Evolutionary conservation across 1,284 basidiomycete genomes (phyloP), one percentile per base, ranked within the genome.

Genomic region (Trametes polyzona): DNA sequence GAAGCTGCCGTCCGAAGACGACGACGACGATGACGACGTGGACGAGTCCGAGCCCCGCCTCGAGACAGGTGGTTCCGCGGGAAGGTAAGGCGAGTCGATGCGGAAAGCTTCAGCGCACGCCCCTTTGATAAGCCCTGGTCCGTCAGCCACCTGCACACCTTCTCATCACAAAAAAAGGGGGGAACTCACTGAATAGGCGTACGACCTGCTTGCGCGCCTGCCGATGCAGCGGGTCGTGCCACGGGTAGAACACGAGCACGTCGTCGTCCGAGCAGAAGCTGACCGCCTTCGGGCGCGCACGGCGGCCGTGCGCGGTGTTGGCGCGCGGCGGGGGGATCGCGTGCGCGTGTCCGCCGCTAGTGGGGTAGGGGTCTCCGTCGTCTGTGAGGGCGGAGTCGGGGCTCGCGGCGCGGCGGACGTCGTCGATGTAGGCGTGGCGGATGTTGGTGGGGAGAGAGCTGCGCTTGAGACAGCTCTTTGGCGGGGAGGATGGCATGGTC

Each of bases 381-480:
- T 21, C 32, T 33, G 19, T 40, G 39, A 41, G 33, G 27, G 27
- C 12, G 42, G 26, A 12, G 7, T n/a, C 29, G 19, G 29, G 32
- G 41, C 37, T 26, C 19, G 27, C 36, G 29, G 5, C 3, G 26
- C 24, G 33, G 11, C 10, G 33, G 32, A 17, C 30, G 41, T 26
- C 42, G 23, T 48, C 53, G 46, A 55, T n/a, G 53, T 23, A 43
- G 24, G n/a, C 24, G 16, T 39, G 46, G 24, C 39, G 53, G 10
- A 39, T 3, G 35, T 17, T 44, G 35, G 58, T 23, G 27, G 53
- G 41, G 35, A 59, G 8, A 29, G 58, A 59, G 53, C 37, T 32
- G 37, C 58, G 58, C 50, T 60, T 60, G 19, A 60, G 54, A 23
- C 58, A 60, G 50, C 58, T 60, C 58, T 57, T 60, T 7, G 53